Evolutionary conservation across 2,329 filamentous ascomycete genomes (phyloP), one percentile per base, ranked within the genome.

Genomic region (Xylariaceae sp.): DNA sequence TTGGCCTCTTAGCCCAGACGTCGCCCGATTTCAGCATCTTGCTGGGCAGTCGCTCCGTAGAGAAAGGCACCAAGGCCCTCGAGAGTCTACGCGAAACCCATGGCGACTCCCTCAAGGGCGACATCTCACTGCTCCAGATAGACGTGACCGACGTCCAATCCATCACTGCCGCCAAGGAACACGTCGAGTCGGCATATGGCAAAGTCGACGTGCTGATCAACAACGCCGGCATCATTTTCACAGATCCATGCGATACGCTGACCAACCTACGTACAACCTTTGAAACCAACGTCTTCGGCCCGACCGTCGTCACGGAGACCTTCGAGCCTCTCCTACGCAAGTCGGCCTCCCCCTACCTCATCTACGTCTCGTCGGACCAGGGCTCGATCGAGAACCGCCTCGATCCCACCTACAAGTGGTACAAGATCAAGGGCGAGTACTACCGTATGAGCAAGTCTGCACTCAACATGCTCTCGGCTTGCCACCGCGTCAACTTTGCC

Each of bases 91-190:
- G 58, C 33, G 73, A 18, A 72, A 73, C 66, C 5, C 75, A 84
- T 61, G 69, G 70, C 38, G 71, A 73, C 22, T 60, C 70, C 34
- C 70, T 73, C 40, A 62, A 75, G 5, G 81, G 82, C 9, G 63
- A 77, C 41, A 84, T 87, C 63, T 83, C 84, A 45, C 75, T 73
- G 1, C 66, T 79, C 6, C 73, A 78, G 2, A 79, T 81, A 50
- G 84, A 88, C 61, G 75, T 87, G 0, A 81, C 79, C 14, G 76
- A 79, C 52, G 82, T 84, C 61, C 69, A 74, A 1, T 79, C 83
- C 16, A 79, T 88, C 47, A 66, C 75, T 31, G 72, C 73, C 1
- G 72, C 84, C 12, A 77, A 77, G 17, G 61, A 79, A 2, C 73
- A 81, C 39, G 69, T 88, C 42, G 69, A 73, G 6, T 65, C 71